Conservation (phyloP, 441 rosid species). For the Metrosideros polymorpha region DNA sequence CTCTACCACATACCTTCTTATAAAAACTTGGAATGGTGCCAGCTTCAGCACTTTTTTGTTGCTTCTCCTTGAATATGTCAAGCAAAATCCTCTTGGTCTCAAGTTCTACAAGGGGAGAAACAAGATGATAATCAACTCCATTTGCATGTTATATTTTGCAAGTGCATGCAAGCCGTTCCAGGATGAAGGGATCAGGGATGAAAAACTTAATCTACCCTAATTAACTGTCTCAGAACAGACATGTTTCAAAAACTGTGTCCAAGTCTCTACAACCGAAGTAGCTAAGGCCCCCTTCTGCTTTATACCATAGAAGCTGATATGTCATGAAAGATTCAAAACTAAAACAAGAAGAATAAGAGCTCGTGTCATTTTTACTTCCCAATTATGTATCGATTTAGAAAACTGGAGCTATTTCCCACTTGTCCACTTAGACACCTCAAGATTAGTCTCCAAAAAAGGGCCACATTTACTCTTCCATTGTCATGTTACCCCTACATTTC, state of each 20-base stretch:
- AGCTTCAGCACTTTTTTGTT: constrained; percentile 81
- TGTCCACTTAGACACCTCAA: not conserved
- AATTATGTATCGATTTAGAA: not conserved
- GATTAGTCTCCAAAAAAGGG: not conserved
- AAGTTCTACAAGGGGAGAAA: constrained; percentile 44
- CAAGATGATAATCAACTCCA: not conserved
- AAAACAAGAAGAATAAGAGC: not conserved
- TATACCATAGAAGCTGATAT: not conserved
- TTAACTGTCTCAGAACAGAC: not conserved
- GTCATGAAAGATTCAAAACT: not conserved
- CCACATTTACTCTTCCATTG: not conserved
- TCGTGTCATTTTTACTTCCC: not conserved
- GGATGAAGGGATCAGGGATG: not conserved
- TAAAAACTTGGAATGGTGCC: constrained; percentile 90
- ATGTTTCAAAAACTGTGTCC: not conserved
- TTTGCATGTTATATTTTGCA: not conserved
- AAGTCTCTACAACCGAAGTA: not conserved
- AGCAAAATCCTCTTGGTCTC: constrained; percentile 97
- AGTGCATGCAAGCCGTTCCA: not conserved
- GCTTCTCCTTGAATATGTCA: constrained; percentile 94
- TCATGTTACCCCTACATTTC: not conserved
- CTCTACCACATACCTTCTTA: constrained; percentile 61
- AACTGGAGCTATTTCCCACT: not conserved
- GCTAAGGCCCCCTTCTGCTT: not conserved
- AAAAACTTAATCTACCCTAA: not conserved